These are phyloP conservation scores for Rhizophora mangle DNA, from an alignment of 345 rosid species.

Conservation along the genomic window DNA sequence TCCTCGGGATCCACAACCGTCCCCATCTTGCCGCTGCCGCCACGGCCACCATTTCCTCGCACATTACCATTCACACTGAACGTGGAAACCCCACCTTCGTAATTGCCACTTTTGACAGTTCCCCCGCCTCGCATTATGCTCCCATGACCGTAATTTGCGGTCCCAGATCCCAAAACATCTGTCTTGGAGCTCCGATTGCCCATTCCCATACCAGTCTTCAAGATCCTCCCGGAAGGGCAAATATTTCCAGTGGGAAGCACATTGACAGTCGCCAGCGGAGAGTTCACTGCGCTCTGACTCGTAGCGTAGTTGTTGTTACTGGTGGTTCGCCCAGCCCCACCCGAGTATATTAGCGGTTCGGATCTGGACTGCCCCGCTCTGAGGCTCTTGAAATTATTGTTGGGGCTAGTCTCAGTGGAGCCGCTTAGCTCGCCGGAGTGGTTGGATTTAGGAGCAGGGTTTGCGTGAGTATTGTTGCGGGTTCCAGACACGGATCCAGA, in stretches of 20 bases:
- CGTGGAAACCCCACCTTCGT: constrained; percentile 8
- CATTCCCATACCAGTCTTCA: constrained; percentile 59
- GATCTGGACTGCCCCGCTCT: constrained; percentile 45
- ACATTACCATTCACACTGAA: constrained; percentile 1
- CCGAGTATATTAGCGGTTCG: constrained; percentile 46
- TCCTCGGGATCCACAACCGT: constrained; percentile 55
- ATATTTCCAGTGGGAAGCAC: constrained; percentile 83
- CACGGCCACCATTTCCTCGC: constrained; percentile 3
- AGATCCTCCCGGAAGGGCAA: constrained; percentile 70
- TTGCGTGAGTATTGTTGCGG: constrained; percentile 26
- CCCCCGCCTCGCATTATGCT: constrained; percentile 71
- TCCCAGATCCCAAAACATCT: constrained; percentile 73
- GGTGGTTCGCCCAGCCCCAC: constrained; percentile 23
- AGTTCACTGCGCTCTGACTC: constrained; percentile 39
- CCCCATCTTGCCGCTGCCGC: not conserved
- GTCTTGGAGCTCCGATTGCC: constrained; percentile 41
- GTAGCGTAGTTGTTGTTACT: not conserved
- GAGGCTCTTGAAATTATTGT: constrained; percentile 26
- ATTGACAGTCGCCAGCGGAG: constrained; percentile 49
- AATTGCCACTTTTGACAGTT: not conserved
- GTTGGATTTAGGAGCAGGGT: constrained; percentile 38
- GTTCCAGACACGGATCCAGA: constrained; percentile 71
- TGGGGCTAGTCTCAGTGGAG: constrained; percentile 55
- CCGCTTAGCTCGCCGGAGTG: constrained; percentile 65
- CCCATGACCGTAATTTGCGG: constrained; percentile 83